phyloP scores from a whole-genome alignment of 164 flowering plant species.

The Liquidambar formosana region DNA sequence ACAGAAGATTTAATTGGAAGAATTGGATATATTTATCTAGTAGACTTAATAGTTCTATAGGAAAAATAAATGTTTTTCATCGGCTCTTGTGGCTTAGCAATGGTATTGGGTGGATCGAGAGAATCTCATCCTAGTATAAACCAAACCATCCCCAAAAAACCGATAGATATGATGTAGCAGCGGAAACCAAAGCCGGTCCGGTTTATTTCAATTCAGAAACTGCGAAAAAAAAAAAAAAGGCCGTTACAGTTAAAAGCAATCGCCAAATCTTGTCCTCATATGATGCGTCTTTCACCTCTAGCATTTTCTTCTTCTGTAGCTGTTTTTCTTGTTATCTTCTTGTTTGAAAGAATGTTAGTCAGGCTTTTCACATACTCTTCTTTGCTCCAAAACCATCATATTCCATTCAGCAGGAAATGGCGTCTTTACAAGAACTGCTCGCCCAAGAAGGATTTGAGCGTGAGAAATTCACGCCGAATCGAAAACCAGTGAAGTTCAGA shows the following conservation, averaged over 20 bases:
- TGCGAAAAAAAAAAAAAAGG: background rate
- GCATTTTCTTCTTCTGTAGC: background rate
- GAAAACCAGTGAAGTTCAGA: constrained; percentile 17
- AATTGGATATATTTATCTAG: too few species aligned
- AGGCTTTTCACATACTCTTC: background rate
- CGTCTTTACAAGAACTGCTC: constrained; percentile 56
- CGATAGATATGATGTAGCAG: too few species aligned
- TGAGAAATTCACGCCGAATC: constrained; percentile 7
- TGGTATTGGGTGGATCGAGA: too few species aligned
- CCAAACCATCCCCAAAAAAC: too few species aligned
- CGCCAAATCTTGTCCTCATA: background rate
- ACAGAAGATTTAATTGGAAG: too few species aligned
- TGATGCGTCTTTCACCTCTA: background rate
- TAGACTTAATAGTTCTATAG: too few species aligned
- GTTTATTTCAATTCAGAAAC: background rate
- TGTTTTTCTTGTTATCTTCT: constrained; percentile 3
- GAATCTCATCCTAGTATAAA: too few species aligned
- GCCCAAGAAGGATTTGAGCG: constrained; percentile 46
- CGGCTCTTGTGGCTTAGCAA: too few species aligned
- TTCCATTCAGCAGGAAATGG: constrained; percentile 20
- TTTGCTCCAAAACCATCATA: background rate
- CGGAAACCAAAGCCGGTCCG: too few species aligned
- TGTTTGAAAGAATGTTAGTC: constrained; percentile 18
- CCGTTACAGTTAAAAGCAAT: background rate
- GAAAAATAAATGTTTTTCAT: too few species aligned